These are phyloP conservation scores for Rehmannia glutinosa DNA, from an alignment of 257 asterid genomes.

Conservation along the genomic window DNA sequence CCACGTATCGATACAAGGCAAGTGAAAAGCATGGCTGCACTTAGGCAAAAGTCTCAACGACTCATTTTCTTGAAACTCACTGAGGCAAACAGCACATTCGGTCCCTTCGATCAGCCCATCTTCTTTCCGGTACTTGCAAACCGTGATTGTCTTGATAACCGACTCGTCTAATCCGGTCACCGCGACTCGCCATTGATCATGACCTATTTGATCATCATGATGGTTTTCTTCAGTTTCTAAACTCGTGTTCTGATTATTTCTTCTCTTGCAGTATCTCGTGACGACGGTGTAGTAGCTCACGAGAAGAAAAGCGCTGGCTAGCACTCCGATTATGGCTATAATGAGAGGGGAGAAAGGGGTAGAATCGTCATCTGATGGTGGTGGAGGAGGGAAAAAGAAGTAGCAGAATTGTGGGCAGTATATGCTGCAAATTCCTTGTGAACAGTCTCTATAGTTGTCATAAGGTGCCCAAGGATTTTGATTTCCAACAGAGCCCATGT, in stretches of 20 bases:
- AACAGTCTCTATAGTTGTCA: constrained; percentile 48
- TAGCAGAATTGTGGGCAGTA: constrained; percentile 85
- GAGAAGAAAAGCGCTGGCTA: constrained; percentile 38
- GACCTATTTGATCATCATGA: no score
- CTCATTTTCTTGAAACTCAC: constrained; percentile 68
- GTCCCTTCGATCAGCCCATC: constrained; percentile 56
- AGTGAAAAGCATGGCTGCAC: constrained; percentile 87
- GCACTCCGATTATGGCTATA: constrained; percentile 41
- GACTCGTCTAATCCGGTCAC: constrained; percentile 59
- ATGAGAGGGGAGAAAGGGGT: constrained; percentile 53
- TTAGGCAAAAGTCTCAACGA: constrained; percentile 67
- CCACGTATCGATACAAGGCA: constrained; percentile 82
- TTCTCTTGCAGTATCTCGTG: constrained; percentile 49
- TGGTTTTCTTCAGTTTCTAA: no score
- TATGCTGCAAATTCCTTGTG: constrained; percentile 63
- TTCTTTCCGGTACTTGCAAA: constrained; percentile 42
- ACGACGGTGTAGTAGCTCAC: constrained; percentile 48
- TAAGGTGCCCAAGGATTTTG: constrained; percentile 65
- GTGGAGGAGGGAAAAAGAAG: constrained; percentile 75
- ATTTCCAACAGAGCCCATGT: constrained; percentile 55
- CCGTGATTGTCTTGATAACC: constrained; percentile 45
- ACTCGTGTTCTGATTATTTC: neutral
- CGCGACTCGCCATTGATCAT: no score
- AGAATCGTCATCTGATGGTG: constrained; percentile 24
- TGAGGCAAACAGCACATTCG: constrained; percentile 75